Percentiles rank a stretch among this genome's conserved stretches.
These are phyloP conservation scores for Pseudopithomyces chartarum DNA, from an alignment of 2,329 filamentous ascomycete species.

Conservation along the genomic window DNA sequence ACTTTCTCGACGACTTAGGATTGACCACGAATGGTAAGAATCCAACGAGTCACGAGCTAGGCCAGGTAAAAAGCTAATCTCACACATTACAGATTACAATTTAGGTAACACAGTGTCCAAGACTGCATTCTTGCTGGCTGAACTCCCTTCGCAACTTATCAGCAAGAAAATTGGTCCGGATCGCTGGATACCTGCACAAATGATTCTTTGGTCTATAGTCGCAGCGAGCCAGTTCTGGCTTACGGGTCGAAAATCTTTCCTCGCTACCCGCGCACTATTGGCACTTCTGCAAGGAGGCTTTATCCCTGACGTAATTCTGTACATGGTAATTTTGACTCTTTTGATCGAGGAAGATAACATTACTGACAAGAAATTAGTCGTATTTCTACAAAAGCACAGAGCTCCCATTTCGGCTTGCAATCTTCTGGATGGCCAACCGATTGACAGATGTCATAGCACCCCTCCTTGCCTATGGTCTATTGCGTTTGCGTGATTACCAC, in stretches of 20 bases:
- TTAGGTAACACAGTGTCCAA: slow-evolving; percentile 64
- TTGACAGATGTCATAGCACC: slow-evolving; percentile 39
- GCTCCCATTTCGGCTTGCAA: slow-evolving; percentile 46
- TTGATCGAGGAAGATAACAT: too few species aligned
- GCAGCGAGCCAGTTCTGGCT: slow-evolving; percentile 71
- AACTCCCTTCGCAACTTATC: slow-evolving; percentile 50
- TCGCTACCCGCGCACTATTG: slow-evolving; percentile 43
- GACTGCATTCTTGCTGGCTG: slow-evolving; percentile 72
- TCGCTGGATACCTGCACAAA: slow-evolving; percentile 47
- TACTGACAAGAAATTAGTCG: too few species aligned
- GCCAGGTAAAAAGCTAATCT: too few species aligned
- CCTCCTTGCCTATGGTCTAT: slow-evolving; percentile 44
- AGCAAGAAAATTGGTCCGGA: slow-evolving; percentile 49
- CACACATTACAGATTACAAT: too few species aligned
- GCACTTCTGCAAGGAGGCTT: slow-evolving; percentile 53
- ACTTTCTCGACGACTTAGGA: too few species aligned
- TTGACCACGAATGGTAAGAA: too few species aligned
- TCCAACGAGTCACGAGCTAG: too few species aligned
- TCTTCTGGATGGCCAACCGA: slow-evolving; percentile 47
- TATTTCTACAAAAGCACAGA: slow-evolving; percentile 69
- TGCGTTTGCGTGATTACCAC: slow-evolving; percentile 46
- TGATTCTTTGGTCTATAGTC: slow-evolving; percentile 49
- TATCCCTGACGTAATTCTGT: slow-evolving; percentile 66
- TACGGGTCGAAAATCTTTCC: slow-evolving; percentile 45
- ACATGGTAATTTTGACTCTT: too few species aligned